Conservation (phyloP, 768 basidiomycete species). For the Kockovaella imperatae region DNA sequence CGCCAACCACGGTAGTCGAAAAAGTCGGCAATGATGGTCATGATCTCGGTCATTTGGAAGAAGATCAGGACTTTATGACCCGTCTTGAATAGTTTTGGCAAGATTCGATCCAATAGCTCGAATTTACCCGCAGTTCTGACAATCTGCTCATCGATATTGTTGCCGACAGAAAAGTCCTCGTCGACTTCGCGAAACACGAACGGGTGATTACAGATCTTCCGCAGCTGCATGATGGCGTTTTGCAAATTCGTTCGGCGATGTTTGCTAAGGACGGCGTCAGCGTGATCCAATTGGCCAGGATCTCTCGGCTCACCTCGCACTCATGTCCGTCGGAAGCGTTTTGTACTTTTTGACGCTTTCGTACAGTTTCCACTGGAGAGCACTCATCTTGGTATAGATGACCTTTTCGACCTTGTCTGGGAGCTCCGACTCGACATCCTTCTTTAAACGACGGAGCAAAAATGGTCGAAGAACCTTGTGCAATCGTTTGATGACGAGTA, state of each 20-base stretch:
- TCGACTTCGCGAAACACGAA: constrained; percentile 94
- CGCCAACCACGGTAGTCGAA: constrained; percentile 77
- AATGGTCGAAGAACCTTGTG: constrained; percentile 95
- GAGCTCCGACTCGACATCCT: constrained; percentile 90
- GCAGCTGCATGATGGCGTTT: constrained; percentile 94
- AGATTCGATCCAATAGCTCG: constrained; percentile 77
- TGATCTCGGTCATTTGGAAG: constrained; percentile 99
- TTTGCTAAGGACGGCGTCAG: constrained; percentile 11
- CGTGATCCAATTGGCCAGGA: background rate
- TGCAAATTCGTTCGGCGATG: constrained; percentile 44
- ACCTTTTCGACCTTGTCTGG: constrained; percentile 98
- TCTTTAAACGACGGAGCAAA: constrained; percentile 83
- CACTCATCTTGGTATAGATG: constrained; percentile 91
- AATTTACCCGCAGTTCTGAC: constrained; percentile 86
- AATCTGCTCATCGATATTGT: constrained; percentile 74
- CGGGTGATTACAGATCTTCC: constrained; percentile 97
- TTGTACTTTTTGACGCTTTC: constrained; percentile 98
- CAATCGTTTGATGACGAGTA: constrained; percentile 90
- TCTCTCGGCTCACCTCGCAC: constrained; percentile 26
- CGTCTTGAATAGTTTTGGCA: constrained; percentile 89
- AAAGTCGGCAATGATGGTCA: constrained; percentile 98
- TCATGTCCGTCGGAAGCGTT: constrained; percentile 68
- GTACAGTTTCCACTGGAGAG: constrained; percentile 82
- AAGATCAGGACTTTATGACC: constrained; percentile 95
- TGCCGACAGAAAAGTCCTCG: constrained; percentile 78